Evolutionary conservation across 1,284 basidiomycete genomes (phyloP).

Genomic region (Thecaphora thlaspeos): DNA sequence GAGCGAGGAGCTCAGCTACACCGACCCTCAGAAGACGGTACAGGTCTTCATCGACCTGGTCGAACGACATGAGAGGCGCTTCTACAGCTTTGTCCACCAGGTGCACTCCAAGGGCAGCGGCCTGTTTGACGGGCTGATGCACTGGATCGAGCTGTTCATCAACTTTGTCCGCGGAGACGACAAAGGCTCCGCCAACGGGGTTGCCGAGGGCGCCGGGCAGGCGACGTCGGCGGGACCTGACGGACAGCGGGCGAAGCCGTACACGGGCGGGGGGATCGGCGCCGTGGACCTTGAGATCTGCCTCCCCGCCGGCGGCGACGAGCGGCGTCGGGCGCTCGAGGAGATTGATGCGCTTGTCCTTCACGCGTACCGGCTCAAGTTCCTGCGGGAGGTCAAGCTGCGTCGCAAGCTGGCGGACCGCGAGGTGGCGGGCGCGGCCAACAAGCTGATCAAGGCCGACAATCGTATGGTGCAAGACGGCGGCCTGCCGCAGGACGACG

Average conservation of each 20-base stretch:
- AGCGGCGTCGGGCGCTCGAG: conserved; percentile 36
- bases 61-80: conserved; percentile 87
- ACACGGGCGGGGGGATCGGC: conserved; percentile 35
- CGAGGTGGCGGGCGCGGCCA: conserved; percentile 42
- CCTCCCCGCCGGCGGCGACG: conserved; percentile 44
- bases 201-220: conserved; percentile 60
- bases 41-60: conserved; percentile 93
- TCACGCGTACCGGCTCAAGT: conserved; percentile 52
- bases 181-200: conserved; percentile 60
- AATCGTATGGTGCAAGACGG: conserved; percentile 21
- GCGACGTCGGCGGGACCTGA: not conserved
- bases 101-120: conserved; percentile 96
- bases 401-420: conserved; percentile 41
- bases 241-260: not conserved
- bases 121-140: conserved; percentile 90
- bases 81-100: conserved; percentile 97
- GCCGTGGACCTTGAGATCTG: conserved; percentile 51
- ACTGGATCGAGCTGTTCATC: conserved; percentile 94
- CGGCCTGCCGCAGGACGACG: conserved; percentile 37
- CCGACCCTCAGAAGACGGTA: conserved; percentile 81
- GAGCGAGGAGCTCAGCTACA: conserved; percentile 80
- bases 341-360: conserved; percentile 54
- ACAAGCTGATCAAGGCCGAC: conserved; percentile 23
- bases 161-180: conserved; percentile 87
- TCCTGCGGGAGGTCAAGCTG: conserved; percentile 52